A percentile compares a stretch with the other conserved stretches of the same genome.
Evolutionary conservation across 2,329 filamentous ascomycete species (phyloP).

Genomic region (Huntiella moniliformis): DNA sequence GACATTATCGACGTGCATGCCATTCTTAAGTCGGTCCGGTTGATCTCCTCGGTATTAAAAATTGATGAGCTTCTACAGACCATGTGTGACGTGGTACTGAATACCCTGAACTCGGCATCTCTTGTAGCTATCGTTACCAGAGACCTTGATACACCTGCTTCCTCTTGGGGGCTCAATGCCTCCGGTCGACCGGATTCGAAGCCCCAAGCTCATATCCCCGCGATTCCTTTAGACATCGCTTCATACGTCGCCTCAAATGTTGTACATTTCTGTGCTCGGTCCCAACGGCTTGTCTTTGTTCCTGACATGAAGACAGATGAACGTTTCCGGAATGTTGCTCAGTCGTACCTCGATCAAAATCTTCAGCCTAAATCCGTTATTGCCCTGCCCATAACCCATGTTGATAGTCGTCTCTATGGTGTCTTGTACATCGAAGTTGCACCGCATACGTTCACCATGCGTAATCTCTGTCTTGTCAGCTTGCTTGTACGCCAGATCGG

Average conservation of each 20-base stretch:
- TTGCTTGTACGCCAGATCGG: slow-evolving; percentile 63
- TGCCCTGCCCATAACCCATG: slow-evolving; percentile 61
- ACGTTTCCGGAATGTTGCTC: slow-evolving; percentile 56
- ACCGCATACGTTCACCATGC: slow-evolving; percentile 58
- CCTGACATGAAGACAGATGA: slow-evolving; percentile 58
- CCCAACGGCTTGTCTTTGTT: slow-evolving; percentile 56
- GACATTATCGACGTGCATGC: slow-evolving; percentile 71
- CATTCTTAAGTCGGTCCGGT: slow-evolving; percentile 60
- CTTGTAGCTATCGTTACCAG: slow-evolving; percentile 57
- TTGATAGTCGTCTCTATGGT: slow-evolving; percentile 49
- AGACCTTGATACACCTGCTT: slow-evolving; percentile 34
- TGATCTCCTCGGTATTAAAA: slow-evolving; percentile 60
- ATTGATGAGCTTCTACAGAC: slow-evolving; percentile 60
- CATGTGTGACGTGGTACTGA: slow-evolving; percentile 64
- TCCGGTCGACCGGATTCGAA: slow-evolving; percentile 53
- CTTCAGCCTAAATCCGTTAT: slow-evolving; percentile 57
- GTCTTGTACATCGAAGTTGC: slow-evolving; percentile 59
- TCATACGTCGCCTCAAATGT: slow-evolving; percentile 58
- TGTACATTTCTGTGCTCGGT: slow-evolving; percentile 57
- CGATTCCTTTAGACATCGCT: slow-evolving; percentile 44
- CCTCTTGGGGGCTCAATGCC: slow-evolving; percentile 54
- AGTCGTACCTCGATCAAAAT: slow-evolving; percentile 48
- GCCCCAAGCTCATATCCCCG: slow-evolving; percentile 46
- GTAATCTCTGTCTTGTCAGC: slow-evolving; percentile 46
- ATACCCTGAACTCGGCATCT: slow-evolving; percentile 55